Evolutionary conservation across 805 yeast genomes (phyloP).

Genomic region (Cyberlindnera euphorbiiphila): DNA sequence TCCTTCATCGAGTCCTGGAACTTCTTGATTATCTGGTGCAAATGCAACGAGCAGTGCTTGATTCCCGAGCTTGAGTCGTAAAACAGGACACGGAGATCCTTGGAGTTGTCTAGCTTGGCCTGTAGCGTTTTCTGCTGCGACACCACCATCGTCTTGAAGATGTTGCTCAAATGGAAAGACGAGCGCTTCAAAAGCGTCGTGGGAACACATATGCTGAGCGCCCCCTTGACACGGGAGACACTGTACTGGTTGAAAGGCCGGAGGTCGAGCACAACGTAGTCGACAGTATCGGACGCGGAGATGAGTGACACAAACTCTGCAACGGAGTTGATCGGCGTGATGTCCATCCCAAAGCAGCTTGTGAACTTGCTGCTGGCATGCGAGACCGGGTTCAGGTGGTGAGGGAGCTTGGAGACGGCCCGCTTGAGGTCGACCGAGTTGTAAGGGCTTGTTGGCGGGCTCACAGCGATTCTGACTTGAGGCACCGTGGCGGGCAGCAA

Average conservation of each 20-base stretch:
- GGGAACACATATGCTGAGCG: slow-evolving; percentile 82
- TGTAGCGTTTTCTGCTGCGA: slow-evolving; percentile 20
- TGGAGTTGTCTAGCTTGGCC: slow-evolving; percentile 11
- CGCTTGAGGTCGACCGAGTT: slow-evolving; percentile 6
- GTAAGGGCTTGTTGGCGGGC: slow-evolving; percentile 11
- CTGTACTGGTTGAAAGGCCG: slow-evolving; percentile 78
- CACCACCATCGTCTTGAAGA: slow-evolving; percentile 27
- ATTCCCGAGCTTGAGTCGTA: slow-evolving; percentile 25
- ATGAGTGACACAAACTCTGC: slow-evolving; percentile 10
- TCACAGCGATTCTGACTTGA: slow-evolving; percentile 15
- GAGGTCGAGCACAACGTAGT: slow-evolving; percentile 44
- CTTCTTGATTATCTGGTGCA: slow-evolving; percentile 26
- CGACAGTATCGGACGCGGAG: slow-evolving; percentile 1
- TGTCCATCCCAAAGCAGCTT: slow-evolving; percentile 11
- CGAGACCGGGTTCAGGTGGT: slow-evolving; percentile 11
- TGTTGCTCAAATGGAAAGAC: slow-evolving; percentile 25
- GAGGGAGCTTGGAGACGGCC: slow-evolving; percentile 11
- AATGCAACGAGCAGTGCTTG: slow-evolving; percentile 24
- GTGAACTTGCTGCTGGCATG: slow-evolving; percentile 15
- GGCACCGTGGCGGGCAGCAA: background rate
- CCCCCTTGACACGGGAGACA: slow-evolving; percentile 50
- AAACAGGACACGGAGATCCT: slow-evolving; percentile 19
- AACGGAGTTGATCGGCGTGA: slow-evolving; percentile 11
- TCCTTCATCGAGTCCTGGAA: slow-evolving; percentile 18
- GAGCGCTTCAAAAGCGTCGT: slow-evolving; percentile 75